phyloP scores from a whole-genome alignment of 805 yeast species.

The Ogataea populi-albae region DNA sequence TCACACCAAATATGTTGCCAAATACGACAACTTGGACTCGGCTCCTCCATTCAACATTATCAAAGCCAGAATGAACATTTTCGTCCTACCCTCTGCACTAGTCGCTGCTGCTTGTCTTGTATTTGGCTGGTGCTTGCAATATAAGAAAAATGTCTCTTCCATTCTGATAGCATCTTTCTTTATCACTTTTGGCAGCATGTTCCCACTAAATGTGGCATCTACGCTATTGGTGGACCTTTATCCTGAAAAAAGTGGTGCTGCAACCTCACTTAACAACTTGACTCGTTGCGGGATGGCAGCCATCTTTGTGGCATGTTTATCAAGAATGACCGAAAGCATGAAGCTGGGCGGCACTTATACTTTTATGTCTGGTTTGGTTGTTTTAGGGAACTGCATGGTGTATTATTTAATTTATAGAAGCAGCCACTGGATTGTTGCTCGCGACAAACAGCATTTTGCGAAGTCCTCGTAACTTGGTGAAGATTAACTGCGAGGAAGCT shows the following conservation, averaged over 20 bases:
- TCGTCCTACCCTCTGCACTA: conserved; percentile 38
- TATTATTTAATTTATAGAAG: conserved; percentile 19
- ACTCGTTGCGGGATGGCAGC: conserved; percentile 75
- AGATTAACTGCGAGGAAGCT: no score
- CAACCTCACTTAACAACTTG: conserved; percentile 70
- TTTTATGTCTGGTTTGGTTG: conserved; percentile 55
- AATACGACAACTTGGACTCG: background rate
- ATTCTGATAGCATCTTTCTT: conserved; percentile 58
- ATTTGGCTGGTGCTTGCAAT: conserved; percentile 73
- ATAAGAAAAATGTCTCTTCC: conserved; percentile 45
- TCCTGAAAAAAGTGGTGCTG: conserved; percentile 69
- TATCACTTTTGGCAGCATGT: conserved; percentile 56
- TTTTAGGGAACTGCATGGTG: conserved; percentile 12
- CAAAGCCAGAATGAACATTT: conserved; percentile 50
- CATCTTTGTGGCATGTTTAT: conserved; percentile 62
- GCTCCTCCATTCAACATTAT: conserved; percentile 51
- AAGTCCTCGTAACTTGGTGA: background rate
- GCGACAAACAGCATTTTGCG: conserved; percentile 1
- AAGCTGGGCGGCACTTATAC: conserved; percentile 77
- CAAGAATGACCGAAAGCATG: conserved; percentile 55
- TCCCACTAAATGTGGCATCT: conserved; percentile 54
- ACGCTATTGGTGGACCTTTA: conserved; percentile 75
- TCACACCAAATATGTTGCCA: conserved; percentile 28
- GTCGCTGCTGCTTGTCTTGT: conserved; percentile 42
- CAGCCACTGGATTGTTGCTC: conserved; percentile 12